These are phyloP conservation scores for Myxozyma melibiosi DNA, from an alignment of 805 yeast species.

Conservation along the genomic window DNA sequence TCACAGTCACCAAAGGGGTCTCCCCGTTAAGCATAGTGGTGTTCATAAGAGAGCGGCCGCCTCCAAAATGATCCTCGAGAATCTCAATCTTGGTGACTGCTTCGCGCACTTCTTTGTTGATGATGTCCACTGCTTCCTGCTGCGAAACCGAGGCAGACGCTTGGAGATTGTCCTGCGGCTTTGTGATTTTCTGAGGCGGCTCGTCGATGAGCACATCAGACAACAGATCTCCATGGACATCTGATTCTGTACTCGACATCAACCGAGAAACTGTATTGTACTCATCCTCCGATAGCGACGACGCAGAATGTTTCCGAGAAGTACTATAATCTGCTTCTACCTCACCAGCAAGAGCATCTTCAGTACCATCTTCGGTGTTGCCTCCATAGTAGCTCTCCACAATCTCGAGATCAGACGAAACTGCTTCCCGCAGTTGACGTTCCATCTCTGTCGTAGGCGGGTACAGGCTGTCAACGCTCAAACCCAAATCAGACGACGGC, in stretches of 20 bases:
- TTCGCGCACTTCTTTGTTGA: slow-evolving; percentile 7
- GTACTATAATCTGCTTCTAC: no score
- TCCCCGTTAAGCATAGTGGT: slow-evolving; percentile 27
- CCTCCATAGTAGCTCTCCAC: slow-evolving; percentile 42
- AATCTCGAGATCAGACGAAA: slow-evolving; percentile 36
- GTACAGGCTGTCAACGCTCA: neutral
- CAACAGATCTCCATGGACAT: neutral
- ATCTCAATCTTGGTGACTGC: slow-evolving; percentile 28
- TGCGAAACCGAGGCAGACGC: neutral
- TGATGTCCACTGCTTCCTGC: neutral
- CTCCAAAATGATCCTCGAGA: slow-evolving; percentile 39
- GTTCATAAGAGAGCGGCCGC: slow-evolving; percentile 20
- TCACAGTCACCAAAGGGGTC: slow-evolving; percentile 15
- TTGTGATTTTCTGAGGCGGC: slow-evolving; percentile 2
- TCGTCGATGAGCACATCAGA: slow-evolving; percentile 7
- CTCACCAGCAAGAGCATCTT: neutral
- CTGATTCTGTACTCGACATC: neutral
- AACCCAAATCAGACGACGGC: neutral
- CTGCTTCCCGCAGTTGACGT: slow-evolving; percentile 10
- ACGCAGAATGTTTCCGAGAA: slow-evolving; percentile 1
- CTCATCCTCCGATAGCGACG: slow-evolving; percentile 1
- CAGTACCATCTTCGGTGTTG: neutral
- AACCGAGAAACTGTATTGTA: neutral
- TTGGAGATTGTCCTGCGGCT: neutral
- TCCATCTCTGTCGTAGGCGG: slow-evolving; percentile 7